Base-by-base conservation (phyloP, 2,329 filamentous ascomycete species). In the Xylogone sp. region DNA sequence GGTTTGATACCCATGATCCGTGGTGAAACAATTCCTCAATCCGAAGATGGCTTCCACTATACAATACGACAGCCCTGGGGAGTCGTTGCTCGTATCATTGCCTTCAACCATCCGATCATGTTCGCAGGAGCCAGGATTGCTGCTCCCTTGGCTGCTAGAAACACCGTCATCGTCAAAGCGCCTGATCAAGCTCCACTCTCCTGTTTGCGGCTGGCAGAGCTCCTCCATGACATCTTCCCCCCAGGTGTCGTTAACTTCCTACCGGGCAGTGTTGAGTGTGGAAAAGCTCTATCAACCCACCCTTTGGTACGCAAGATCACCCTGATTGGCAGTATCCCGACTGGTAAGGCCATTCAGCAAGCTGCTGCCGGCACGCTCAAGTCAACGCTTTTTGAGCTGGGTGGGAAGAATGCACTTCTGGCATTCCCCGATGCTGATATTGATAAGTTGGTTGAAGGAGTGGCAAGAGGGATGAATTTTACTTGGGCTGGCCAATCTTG, bases 101-200 rank as follows among this genome's bases (percentile, higher is more conserved):
- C 87, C 12, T 90, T 86, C 84, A 90, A 90, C 66, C 88, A 86
- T 56, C 87, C 87, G 1, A 74, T 90, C 2, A 75, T 77, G 21
- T 89, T 90, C 79, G 84, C 84, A 13, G 82, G 80, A 9, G 86
- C 84, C 83, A 88, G 89, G 62, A 76, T 90, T 2, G 87, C 84
- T 13, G 87, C 87, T 13, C 81, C 81, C 12, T 57, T 84, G 12
- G 79, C 79, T 12, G 69, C 74, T 27, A 80, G 79, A 51, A 83
- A 83, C 64, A 77, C 77, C 9, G 67, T 84, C 2, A 69, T 85
- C 42, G 62, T 85, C 44, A 85, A 85, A 69, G 75, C 81, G 1
- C 80, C 82, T 6, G 82, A 86, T 61, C 81, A 84, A 67, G 84
- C 82, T 0, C 82, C 82, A 3, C 72, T 85, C 1, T 83, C 79